Base-by-base conservation (phyloP, 2,329 filamentous ascomycete genomes). In the Colletotrichum navitas region DNA sequence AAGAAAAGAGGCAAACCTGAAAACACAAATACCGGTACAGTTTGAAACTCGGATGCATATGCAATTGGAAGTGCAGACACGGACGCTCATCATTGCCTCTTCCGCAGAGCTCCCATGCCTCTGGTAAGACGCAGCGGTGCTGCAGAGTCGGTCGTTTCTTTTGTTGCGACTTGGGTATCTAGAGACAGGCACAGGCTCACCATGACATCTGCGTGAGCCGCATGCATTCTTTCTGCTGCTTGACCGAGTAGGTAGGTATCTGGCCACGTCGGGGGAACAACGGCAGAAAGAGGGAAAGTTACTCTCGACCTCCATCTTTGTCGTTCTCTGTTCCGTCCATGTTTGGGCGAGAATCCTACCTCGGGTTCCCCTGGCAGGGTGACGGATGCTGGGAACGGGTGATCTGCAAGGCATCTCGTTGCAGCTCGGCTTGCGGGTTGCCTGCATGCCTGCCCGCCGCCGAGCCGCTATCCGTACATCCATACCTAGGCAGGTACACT, bases 1-100 rank as follows among this genome's bases (percentile, higher is more conserved):
- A 29, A 34, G 59, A 41, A 43, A 43, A 29, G 36, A n/a, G 56
- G 34, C 56, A 51, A 34, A 45, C 7, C 24, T 24, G 49, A 6
- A 43, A 63, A 55, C 24, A 36, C 49, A 54, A 63, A 63, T 54
- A 47, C 45, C 24, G 45, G 21, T 47, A 52, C 24, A 39, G 45
- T 54, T 63, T 63, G 60, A 52, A 63, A 63, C 29, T 24, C 7
- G 34, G 49, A 26, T 32, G 36, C 49, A 55, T 54, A 55, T 43
- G 61, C 26, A 55, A 63, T 36, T 45, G 36, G 29, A 55, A 34
- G 14, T 55, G 39, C 49, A 63, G 61, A 54, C 49, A 34, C 61
- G 61, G 49, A 55, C 18, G 24, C 36, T 41, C 24, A 45, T 32
- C n/a, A 41, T 26, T 39, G 29, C 32, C 32, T 47, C n/a, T n/a